Evolutionary conservation across 1,139 yeast species (phyloP).

Genomic region (Saccharomyces pastorianus): DNA sequence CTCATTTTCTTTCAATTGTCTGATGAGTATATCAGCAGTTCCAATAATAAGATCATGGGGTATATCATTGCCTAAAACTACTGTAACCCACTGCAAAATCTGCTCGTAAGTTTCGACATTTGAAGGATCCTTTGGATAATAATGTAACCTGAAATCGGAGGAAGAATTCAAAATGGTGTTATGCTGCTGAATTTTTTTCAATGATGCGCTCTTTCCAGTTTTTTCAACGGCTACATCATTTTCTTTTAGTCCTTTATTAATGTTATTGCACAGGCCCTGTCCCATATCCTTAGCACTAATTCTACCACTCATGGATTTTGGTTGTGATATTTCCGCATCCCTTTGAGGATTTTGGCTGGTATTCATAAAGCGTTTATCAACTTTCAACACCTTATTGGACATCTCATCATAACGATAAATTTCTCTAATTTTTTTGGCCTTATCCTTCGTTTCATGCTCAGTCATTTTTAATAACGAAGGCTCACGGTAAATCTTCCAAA

Average conservation of each 20-base stretch:
- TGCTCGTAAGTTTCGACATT: conserved; percentile 40
- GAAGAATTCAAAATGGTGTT: conserved; percentile 13
- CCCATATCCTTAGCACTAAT: conserved; percentile 68
- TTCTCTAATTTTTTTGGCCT: conserved; percentile 21
- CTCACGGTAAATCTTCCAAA: not conserved
- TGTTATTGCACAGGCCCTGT: conserved; percentile 1
- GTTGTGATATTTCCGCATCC: conserved; percentile 50
- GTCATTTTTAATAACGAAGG: not conserved
- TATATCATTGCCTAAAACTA: conserved; percentile 44
- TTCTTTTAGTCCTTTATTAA: not conserved
- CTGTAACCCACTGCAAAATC: conserved; percentile 43
- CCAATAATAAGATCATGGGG: conserved; percentile 47
- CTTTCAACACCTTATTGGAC: conserved; percentile 66
- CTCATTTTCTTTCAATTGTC: conserved; percentile 40
- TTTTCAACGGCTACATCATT: conserved; percentile 5
- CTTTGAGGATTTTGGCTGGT: conserved; percentile 34
- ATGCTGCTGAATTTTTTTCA: conserved; percentile 2
- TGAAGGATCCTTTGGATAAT: conserved; percentile 44
- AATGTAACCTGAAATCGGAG: conserved; percentile 32
- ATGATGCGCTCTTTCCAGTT: not conserved
- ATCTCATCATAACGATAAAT: conserved; percentile 53
- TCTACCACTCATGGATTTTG: conserved; percentile 63
- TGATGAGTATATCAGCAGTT: conserved; percentile 60
- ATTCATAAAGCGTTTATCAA: conserved; percentile 43
- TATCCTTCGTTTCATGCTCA: not conserved